Percentiles rank a stretch among this genome's conserved stretches.
These are phyloP conservation scores for Syncephalastrum sp. DNA, from an alignment of 371 early-diverging fungal genomes.

Conservation along the genomic window DNA sequence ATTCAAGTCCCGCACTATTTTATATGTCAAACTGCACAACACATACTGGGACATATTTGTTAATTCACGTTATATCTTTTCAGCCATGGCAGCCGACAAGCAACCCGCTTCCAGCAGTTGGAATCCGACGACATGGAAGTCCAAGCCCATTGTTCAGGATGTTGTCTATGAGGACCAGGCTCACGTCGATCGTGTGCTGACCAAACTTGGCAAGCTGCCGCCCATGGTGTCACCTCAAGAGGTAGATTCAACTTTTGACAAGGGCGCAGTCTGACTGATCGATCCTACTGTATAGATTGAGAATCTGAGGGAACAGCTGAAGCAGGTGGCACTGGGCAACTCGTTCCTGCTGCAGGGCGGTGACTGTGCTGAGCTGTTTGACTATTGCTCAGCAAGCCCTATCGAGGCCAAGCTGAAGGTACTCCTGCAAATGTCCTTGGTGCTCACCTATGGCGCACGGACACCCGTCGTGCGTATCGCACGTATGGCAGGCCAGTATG, in stretches of 20 bases:
- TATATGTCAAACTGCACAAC: no score
- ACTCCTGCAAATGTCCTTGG: slow-evolving; percentile 94
- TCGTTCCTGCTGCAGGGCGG: slow-evolving; percentile 96
- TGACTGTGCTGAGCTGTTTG: slow-evolving; percentile 97
- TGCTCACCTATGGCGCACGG: slow-evolving; percentile 91
- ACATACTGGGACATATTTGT: no score
- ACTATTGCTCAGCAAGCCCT: slow-evolving; percentile 89
- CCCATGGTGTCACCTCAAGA: slow-evolving; percentile 90
- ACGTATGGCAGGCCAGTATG: slow-evolving; percentile 97
- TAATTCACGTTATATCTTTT: no score
- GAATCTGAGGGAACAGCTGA: slow-evolving; percentile 79
- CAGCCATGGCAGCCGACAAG: no score
- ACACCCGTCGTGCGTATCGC: slow-evolving; percentile 94
- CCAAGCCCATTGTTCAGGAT: slow-evolving; percentile 87
- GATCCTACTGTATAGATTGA: slow-evolving; percentile 60
- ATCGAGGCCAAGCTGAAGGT: slow-evolving; percentile 95
- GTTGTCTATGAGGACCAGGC: slow-evolving; percentile 82
- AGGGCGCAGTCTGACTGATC: not conserved
- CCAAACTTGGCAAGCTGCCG: slow-evolving; percentile 80
- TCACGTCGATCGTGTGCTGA: slow-evolving; percentile 68
- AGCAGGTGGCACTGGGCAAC: slow-evolving; percentile 86
- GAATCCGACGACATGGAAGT: slow-evolving; percentile 81
- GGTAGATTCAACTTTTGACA: slow-evolving; percentile 42
- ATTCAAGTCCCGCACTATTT: no score
- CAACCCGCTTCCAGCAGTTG: slow-evolving; percentile 40